Evolutionary conservation across 331 rosid genomes (phyloP), one percentile per base, ranked within the genome.

Genomic region (Acacia concinna): DNA sequence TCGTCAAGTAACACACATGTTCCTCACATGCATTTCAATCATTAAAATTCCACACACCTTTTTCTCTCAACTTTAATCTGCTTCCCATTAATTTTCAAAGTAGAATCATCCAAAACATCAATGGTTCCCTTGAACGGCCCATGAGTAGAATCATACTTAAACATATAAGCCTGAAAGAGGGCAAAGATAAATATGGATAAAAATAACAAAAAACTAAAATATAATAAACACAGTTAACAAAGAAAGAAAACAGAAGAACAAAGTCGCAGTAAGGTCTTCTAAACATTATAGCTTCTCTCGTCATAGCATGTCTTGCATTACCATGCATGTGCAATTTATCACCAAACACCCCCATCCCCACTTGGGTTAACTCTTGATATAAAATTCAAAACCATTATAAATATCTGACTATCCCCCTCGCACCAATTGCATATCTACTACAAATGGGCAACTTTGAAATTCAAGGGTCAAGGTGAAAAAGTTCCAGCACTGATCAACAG

Each of bases 121-220:
- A 93, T 78, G 81, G 94, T 82, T 81, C 97, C 99, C 46, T 84
- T 82, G 84, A 90, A 96, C 23, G 86, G 68, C 79, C 99, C 97
- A 86, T 96, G 99, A 37, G 98, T 93, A 75, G 99, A 93, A 78
- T 96, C 99, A 34, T 89, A 96, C 85, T 96, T 96, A 38, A 96
- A 87, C 99, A 96, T 93, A 90, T 96, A 96, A 32, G 99, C 98
- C 99, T 93, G 77, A 32, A 87, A 72, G 71, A 65, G 21, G 60
- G 32, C 67, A 27, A 63, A 62, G 32, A 57, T 28, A 25, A 74
- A 44, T 28, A 20, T 66, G 30, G 30, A 25, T 40, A 17, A 3
- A 23, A 80, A 32, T 11, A 41, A 66, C 56, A 37, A 30, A 78
- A 4, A 66, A 83, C 12, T 35, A 49, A 13, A 76, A 12, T 9